Evolutionary conservation across 345 rosid species (phyloP).

Genomic region (Gossypium rotundifolium): DNA sequence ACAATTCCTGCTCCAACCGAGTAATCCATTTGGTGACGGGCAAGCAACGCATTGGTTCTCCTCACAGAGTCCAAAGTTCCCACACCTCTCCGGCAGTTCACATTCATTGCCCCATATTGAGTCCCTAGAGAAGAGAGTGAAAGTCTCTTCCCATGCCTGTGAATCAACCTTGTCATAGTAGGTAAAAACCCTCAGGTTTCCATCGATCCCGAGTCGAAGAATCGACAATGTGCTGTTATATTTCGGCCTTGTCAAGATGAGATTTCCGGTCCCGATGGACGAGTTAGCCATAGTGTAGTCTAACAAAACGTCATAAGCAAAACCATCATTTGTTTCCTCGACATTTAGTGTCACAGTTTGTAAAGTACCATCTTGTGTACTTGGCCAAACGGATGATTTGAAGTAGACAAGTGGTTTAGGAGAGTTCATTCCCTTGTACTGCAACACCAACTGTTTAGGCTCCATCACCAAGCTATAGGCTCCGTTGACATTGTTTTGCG

Average conservation of each 20-base stretch:
- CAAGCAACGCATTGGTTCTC: slow-evolving; percentile 51
- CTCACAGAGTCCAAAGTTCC: slow-evolving; percentile 43
- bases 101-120: slow-evolving; percentile 28
- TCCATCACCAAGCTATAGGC: slow-evolving; percentile 39
- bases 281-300: background rate
- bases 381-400: background rate
- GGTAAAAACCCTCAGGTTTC: slow-evolving; percentile 39
- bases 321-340: slow-evolving; percentile 12
- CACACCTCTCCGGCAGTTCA: slow-evolving; percentile 36
- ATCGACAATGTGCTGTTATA: slow-evolving; percentile 34
- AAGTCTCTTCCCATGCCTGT: slow-evolving; percentile 37
- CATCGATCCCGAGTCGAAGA: slow-evolving; percentile 43
- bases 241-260: slow-evolving; percentile 20
- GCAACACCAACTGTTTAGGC: slow-evolving; percentile 27
- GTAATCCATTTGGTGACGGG: slow-evolving; percentile 30
- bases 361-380: background rate
- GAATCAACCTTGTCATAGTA: slow-evolving; percentile 29
- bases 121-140: slow-evolving; percentile 29
- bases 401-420: slow-evolving; percentile 26
- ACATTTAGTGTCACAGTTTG: slow-evolving; percentile 17
- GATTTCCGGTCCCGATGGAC: background rate
- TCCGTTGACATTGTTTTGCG: slow-evolving; percentile 17
- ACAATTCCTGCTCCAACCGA: slow-evolving; percentile 43
- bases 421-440: slow-evolving; percentile 23
- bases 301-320: slow-evolving; percentile 20